A percentile compares a stretch with the other conserved stretches of the same genome.
Evolutionary conservation across 352 stramenopile species (phyloP).

Genomic region (Phytophthora lateralis): DNA sequence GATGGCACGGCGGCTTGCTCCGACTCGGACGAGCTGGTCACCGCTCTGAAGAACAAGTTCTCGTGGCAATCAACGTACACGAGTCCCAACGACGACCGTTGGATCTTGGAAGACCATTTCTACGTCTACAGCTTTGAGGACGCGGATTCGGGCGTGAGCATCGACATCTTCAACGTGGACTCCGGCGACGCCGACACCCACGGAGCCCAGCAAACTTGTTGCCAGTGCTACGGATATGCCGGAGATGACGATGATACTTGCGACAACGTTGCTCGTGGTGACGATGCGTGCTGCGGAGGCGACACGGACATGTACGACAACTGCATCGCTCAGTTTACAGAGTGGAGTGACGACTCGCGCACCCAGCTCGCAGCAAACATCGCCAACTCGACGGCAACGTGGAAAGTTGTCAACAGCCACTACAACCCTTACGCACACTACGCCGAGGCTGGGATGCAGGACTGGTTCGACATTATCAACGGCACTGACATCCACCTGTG

Average conservation of each 20-base stretch:
- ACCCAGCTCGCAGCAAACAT: slow-evolving; percentile 45
- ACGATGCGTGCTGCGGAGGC: slow-evolving; percentile 45
- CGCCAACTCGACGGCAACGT: slow-evolving; percentile 57
- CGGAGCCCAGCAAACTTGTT: slow-evolving; percentile 53
- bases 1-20: slow-evolving; percentile 34
- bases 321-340: slow-evolving; percentile 44
- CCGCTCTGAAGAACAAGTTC: slow-evolving; percentile 49
- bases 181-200: slow-evolving; percentile 59
- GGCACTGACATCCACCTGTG: slow-evolving; percentile 41
- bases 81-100: slow-evolving; percentile 58
- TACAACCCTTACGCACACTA: slow-evolving; percentile 64
- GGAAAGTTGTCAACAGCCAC: slow-evolving; percentile 74
- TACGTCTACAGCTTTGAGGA: slow-evolving; percentile 59
- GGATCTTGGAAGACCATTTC: slow-evolving; percentile 60
- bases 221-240: slow-evolving; percentile 66
- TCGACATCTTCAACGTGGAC: slow-evolving; percentile 70
- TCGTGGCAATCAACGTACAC: slow-evolving; percentile 51
- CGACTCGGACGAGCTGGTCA: slow-evolving; percentile 27
- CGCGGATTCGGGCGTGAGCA: slow-evolving; percentile 41
- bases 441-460: slow-evolving; percentile 24
- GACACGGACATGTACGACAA: slow-evolving; percentile 51
- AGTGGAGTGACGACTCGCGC: slow-evolving; percentile 54
- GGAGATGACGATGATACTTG: slow-evolving; percentile 48
- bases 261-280: slow-evolving; percentile 46
- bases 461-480: slow-evolving; percentile 61